A percentile compares a stretch with the other conserved stretches of the same genome.
Conservation (phyloP, 345 rosid species). For the Cochlearia excelsa region DNA sequence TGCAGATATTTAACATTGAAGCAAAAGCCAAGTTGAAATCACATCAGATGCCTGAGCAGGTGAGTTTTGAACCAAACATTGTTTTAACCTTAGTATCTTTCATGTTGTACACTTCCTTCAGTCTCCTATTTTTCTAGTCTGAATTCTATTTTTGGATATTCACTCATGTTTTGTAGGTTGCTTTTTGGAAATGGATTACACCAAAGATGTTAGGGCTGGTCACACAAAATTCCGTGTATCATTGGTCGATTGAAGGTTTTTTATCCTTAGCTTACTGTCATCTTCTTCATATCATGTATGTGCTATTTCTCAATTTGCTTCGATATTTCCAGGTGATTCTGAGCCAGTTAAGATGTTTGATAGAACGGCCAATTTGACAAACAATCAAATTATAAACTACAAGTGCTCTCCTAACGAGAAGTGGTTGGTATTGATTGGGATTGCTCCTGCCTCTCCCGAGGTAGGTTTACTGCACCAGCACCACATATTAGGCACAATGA, state of each 20-base stretch:
- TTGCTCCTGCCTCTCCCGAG: slow-evolving; percentile 98
- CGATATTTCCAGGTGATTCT: slow-evolving; percentile 65
- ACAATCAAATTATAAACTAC: slow-evolving; percentile 96
- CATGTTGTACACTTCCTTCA: slow-evolving; percentile 3
- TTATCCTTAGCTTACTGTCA: slow-evolving; percentile 20
- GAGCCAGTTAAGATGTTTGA: slow-evolving; percentile 98
- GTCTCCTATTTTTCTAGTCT: slow-evolving; percentile 7
- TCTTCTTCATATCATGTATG: slow-evolving; percentile 15
- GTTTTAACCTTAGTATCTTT: slow-evolving; percentile 16
- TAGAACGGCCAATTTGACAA: slow-evolving; percentile 89
- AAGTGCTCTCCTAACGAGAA: slow-evolving; percentile 93
- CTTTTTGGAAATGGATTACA: slow-evolving; percentile 98
- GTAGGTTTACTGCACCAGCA: slow-evolving; percentile 38
- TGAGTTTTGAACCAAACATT: slow-evolving; percentile 25
- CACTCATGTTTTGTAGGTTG: slow-evolving; percentile 52
- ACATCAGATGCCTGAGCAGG: slow-evolving; percentile 99
- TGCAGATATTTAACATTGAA: slow-evolving; percentile 98
- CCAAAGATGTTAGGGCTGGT: slow-evolving; percentile 93
- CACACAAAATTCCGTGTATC: slow-evolving; percentile 87
- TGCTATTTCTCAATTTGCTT: slow-evolving; percentile 28
- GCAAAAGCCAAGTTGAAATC: slow-evolving; percentile 92
- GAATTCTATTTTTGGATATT: slow-evolving; percentile 17
- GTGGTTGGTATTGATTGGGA: slow-evolving; percentile 97
- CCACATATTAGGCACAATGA: slow-evolving; percentile 7
- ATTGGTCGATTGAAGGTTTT: slow-evolving; percentile 99